Evolutionary conservation across 2,329 filamentous ascomycete genomes (phyloP).

Genomic region (Ceratocystis lukuohia): DNA sequence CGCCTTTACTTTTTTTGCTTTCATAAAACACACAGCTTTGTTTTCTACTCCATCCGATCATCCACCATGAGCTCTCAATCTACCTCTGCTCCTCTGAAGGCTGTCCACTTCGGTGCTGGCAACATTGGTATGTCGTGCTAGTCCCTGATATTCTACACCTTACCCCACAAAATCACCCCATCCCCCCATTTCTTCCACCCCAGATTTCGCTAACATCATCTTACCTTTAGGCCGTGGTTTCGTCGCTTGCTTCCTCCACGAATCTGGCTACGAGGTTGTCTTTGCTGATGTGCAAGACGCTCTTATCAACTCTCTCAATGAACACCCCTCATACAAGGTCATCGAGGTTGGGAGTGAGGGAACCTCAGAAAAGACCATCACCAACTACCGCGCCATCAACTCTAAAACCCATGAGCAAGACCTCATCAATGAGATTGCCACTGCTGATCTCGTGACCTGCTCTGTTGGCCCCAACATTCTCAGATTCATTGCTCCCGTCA

Average conservation of each 20-base stretch:
- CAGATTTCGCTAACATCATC: slow-evolving; percentile 5
- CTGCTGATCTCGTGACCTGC: slow-evolving; percentile 85
- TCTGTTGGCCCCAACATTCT: slow-evolving; percentile 94
- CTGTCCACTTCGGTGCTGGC: slow-evolving; percentile 74
- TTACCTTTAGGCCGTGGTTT: slow-evolving; percentile 51
- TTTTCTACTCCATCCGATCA: slow-evolving; percentile 18
- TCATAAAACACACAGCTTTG: slow-evolving; percentile 2
- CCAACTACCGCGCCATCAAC: slow-evolving; percentile 96
- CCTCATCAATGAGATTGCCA: slow-evolving; percentile 71
- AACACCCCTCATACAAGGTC: slow-evolving; percentile 67
- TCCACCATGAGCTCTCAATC: slow-evolving; percentile 18
- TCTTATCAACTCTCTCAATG: slow-evolving; percentile 68
- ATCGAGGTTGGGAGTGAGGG: slow-evolving; percentile 83
- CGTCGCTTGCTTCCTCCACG: slow-evolving; percentile 82
- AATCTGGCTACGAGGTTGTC: slow-evolving; percentile 89
- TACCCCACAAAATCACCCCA: background rate
- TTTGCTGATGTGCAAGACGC: slow-evolving; percentile 87
- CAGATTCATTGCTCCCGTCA: slow-evolving; percentile 88
- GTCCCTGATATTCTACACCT: background rate
- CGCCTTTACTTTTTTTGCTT: background rate
- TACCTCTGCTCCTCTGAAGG: slow-evolving; percentile 40
- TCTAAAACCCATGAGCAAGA: slow-evolving; percentile 72
- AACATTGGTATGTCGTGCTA: slow-evolving; percentile 51
- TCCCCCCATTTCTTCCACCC: background rate
- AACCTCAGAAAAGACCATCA: slow-evolving; percentile 68